Evolutionary conservation across 352 stramenopile genomes (phyloP).

Genomic region (Phytopythium oedochilum): DNA sequence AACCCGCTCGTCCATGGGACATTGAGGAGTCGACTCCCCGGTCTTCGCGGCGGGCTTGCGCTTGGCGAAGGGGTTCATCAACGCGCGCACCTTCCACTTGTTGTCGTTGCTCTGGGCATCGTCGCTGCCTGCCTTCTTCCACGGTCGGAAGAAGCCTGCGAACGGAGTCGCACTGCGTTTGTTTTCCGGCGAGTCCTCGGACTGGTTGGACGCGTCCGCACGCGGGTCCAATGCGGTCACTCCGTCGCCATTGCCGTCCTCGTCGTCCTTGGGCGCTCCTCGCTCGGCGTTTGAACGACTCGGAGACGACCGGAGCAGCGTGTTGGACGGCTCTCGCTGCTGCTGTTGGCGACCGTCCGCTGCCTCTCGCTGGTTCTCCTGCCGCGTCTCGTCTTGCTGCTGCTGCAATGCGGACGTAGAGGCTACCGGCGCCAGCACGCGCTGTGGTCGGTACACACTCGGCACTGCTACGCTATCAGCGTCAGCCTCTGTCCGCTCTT

Average conservation of each 20-base stretch:
- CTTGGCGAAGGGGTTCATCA: conserved; percentile 71
- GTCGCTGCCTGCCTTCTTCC: conserved; percentile 33
- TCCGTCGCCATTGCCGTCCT: background rate
- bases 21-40: background rate
- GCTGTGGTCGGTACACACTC: background rate
- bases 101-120: conserved; percentile 28
- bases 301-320: background rate
- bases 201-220: conserved; percentile 11
- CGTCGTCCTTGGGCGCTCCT: background rate
- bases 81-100: conserved; percentile 70
- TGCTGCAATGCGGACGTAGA: background rate
- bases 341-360: background rate
- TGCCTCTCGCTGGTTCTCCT: background rate
- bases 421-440: background rate
- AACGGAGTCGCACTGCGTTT: conserved; percentile 10
- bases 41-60: conserved; percentile 14
- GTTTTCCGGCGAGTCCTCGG: conserved; percentile 9
- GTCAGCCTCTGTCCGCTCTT: conserved; percentile 2
- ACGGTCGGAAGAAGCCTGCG: conserved; percentile 48
- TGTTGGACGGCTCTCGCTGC: background rate
- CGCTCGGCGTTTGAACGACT: background rate
- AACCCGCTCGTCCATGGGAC: background rate
- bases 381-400: background rate
- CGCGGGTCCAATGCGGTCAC: background rate
- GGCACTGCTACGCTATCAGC: background rate